phyloP scores from a whole-genome alignment of 2,329 filamentous ascomycete species.

The Davidsoniella australis region DNA sequence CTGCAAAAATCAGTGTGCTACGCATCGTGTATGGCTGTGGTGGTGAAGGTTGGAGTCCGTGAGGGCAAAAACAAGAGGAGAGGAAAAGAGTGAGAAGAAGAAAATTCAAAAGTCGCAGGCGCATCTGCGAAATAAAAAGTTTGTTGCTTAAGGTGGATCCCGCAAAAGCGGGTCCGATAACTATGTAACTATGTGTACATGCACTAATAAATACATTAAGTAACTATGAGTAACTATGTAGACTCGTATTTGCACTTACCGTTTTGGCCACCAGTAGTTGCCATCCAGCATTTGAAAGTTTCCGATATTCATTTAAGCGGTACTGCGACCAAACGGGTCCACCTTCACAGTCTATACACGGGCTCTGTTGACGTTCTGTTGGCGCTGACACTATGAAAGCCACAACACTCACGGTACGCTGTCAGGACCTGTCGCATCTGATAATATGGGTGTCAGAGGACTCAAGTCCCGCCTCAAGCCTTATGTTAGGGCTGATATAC shows the following conservation, averaged over 20 bases:
- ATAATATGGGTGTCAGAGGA: slow-evolving; percentile 41
- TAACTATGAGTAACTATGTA: too few species aligned
- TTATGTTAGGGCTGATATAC: slow-evolving; percentile 27
- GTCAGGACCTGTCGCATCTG: too few species aligned
- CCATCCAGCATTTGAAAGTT: too few species aligned
- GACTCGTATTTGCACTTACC: background rate
- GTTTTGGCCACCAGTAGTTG: slow-evolving; percentile 4
- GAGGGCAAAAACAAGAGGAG: slow-evolving; percentile 12
- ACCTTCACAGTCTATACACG: too few species aligned
- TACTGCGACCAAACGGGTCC: too few species aligned
- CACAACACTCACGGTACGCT: too few species aligned
- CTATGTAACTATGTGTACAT: background rate
- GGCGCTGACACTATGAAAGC: too few species aligned
- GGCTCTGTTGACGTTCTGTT: too few species aligned
- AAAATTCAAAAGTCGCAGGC: too few species aligned
- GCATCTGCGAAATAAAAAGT: slow-evolving; percentile 14
- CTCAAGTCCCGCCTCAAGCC: slow-evolving; percentile 35
- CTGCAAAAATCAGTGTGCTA: slow-evolving; percentile 50
- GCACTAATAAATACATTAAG: too few species aligned
- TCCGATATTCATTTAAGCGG: too few species aligned
- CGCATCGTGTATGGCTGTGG: slow-evolving; percentile 27
- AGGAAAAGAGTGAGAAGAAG: slow-evolving; percentile 13
- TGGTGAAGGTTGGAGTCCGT: background rate
- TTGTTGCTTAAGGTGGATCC: slow-evolving; percentile 11
- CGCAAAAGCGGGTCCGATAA: background rate